Evolutionary conservation across 179 eudicot species (phyloP).

Genomic region (Silene noctiflora): DNA sequence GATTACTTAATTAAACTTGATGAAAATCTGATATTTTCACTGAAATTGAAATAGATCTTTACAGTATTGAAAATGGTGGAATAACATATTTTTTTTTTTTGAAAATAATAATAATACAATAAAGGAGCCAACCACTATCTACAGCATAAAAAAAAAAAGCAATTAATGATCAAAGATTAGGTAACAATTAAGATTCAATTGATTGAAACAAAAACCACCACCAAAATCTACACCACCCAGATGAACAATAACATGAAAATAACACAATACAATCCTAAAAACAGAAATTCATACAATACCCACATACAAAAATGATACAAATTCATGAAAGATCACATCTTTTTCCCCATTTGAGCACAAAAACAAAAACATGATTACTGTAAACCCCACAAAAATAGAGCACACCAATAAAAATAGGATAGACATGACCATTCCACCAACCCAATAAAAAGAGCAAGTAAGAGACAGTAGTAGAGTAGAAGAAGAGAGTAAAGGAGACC

Average conservation of each 20-base stretch:
- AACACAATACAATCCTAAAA: neutral
- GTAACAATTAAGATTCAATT: neutral
- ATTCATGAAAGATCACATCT: constrained; percentile 17
- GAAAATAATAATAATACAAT: neutral
- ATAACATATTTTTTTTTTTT: neutral
- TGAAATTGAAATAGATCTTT: neutral
- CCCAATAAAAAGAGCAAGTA: neutral
- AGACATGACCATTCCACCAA: constrained; percentile 3
- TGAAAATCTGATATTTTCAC: neutral
- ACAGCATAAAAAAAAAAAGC: neutral
- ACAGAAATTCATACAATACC: neutral
- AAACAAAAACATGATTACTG: neutral
- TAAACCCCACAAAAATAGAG: neutral
- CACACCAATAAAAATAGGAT: neutral
- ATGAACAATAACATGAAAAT: neutral
- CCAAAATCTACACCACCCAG: neutral
- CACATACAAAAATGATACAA: constrained; percentile 6
- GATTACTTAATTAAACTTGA: neutral
- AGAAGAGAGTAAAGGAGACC: neutral
- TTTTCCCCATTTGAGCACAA: constrained; percentile 10
- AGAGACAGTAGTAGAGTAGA: constrained; percentile 14
- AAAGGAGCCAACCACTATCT: constrained; percentile 6
- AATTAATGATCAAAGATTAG: neutral
- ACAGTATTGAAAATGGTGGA: neutral
- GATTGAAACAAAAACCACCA: neutral